Percentiles rank a stretch among this genome's conserved stretches.
These are phyloP conservation scores for Leersia perrieri DNA, from an alignment of 176 grass and related monocot genomes.

Conservation along the genomic window DNA sequence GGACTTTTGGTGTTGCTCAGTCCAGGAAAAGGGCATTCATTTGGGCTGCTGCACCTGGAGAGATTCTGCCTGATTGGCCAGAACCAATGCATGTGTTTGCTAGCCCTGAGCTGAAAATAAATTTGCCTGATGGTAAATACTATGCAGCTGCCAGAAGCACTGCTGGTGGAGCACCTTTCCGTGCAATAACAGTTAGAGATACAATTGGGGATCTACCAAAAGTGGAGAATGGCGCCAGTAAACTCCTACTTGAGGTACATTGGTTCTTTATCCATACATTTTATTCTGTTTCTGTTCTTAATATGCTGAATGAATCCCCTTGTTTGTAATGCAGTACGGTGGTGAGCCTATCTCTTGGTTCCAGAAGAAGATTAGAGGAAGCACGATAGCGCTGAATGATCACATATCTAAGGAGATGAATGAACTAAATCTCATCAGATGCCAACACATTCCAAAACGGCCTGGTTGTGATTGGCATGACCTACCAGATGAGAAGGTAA, in stretches of 20 bases:
- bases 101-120: slow-evolving; percentile 78
- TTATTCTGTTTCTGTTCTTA: neutral
- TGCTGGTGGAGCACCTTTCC: slow-evolving; percentile 81
- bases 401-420: slow-evolving; percentile 99
- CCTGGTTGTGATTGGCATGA: slow-evolving; percentile 95
- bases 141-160: slow-evolving; percentile 80
- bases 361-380: slow-evolving; percentile 92
- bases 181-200: slow-evolving; percentile 87
- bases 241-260: slow-evolving; percentile 65
- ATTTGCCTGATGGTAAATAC: slow-evolving; percentile 66
- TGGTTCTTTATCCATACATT: slow-evolving; percentile 2
- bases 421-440: slow-evolving; percentile 93
- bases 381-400: slow-evolving; percentile 60
- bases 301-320: slow-evolving; percentile 8
- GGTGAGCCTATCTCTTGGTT: slow-evolving; percentile 81
- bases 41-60: slow-evolving; percentile 91
- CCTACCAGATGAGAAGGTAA: slow-evolving; percentile 92
- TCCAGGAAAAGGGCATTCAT: slow-evolving; percentile 98
- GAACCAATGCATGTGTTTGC: slow-evolving; percentile 96
- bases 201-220: slow-evolving; percentile 83
- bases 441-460: slow-evolving; percentile 82
- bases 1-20: slow-evolving; percentile 87
- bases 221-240: slow-evolving; percentile 75
- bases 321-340: slow-evolving; percentile 61
- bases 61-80: slow-evolving; percentile 92